Evolutionary conservation across 2,329 filamentous ascomycete species (phyloP), one percentile per base, ranked within the genome.

Genomic region (Neospermospora avenae): DNA sequence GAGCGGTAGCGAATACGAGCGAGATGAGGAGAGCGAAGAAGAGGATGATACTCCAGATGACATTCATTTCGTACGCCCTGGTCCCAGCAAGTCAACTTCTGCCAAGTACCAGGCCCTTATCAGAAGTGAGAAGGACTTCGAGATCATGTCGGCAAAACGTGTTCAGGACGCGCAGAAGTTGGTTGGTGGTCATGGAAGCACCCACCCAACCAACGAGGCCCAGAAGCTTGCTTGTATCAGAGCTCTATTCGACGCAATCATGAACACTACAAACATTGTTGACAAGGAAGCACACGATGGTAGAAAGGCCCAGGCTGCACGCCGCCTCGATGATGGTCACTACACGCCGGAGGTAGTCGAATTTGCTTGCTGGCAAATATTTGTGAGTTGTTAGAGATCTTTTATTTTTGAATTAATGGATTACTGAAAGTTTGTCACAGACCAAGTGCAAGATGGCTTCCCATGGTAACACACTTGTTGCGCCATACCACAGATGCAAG

Each of bases 221-320:
- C 28, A 51, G 7, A 37, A 37, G 4, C n/a, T 11, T n/a, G 48
- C 20, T 14, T 62, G 52, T 14, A 54, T 69, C 18, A 20, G 45
- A 10, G 13, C 39, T 7, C 42, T 70, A 1, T 63, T 58, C 13
- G 35, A 65, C 1, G 67, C 67, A 0, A 61, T 70, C 16, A 60
- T 58, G 6, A 58, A 64, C 14, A 61, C 60, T 0, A 35, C 51
- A 1, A 49, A 60, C 0, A 63, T 70, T 3, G 57, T 64, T 0
- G 68, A 70, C n/a, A 67, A 69, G 39, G 16, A 22, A 3, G 48
- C 48, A n/a, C 28, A 35, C 42, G 57, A 63, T n/a, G 64, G 61
- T 1, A 58, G 49, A 4, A 53, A 54, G 0, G 57, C 62, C 4
- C 65, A 69, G 52, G 62, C 66, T 24, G 67, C 63, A 16, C 34